Conservation (phyloP, 495 filamentous ascomycete species). For the Penicillium samsonianum region DNA sequence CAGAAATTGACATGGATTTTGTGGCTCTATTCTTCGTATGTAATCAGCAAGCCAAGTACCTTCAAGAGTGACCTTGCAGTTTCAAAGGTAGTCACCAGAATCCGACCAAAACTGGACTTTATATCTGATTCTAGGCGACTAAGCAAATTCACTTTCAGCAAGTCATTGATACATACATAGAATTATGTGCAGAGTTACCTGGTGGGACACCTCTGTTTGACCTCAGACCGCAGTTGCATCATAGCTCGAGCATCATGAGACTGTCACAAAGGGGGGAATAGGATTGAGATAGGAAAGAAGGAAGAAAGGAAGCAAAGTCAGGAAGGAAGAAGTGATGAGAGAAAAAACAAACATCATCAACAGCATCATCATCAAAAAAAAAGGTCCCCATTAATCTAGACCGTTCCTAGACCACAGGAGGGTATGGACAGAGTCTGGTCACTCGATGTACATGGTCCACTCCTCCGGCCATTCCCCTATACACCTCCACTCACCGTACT, state of each 20-base stretch:
- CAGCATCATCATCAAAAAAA: background rate
- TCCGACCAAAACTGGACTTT: no score
- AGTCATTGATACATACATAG: background rate
- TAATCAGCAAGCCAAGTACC: background rate
- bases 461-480: background rate
- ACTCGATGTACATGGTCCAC: background rate
- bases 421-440: background rate
- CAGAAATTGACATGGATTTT: no score
- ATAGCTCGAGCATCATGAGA: background rate
- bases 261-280: no score
- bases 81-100: no score
- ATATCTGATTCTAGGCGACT: background rate
- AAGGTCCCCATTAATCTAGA: background rate
- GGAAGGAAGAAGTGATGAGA: no score
- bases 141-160: background rate
- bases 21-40: background rate
- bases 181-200: background rate
- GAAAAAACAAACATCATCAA: no score
- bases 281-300: no score
- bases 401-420: background rate
- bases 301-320: no score
- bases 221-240: background rate
- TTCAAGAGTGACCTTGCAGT: background rate
- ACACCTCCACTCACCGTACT: background rate
- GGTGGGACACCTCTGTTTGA: background rate